Conservation (phyloP, 2,329 filamentous ascomycete genomes). For the Berkeleyomyces basicola region DNA sequence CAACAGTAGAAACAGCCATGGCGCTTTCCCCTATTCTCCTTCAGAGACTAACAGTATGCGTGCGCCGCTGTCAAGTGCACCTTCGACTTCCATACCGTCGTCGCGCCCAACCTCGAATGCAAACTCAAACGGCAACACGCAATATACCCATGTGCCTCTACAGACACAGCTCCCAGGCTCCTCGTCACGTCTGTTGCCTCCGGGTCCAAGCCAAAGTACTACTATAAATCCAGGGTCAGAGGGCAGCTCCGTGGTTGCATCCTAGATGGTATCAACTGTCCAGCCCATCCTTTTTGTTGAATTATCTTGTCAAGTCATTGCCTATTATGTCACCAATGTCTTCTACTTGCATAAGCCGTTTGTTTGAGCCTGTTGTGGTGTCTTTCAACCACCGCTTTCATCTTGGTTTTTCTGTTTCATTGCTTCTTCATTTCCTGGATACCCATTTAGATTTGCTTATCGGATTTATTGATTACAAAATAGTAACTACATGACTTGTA, state of each 20-base stretch:
- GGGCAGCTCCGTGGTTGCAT: not conserved
- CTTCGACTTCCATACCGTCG: not conserved
- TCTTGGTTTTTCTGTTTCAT: not conserved
- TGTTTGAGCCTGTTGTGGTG: not conserved
- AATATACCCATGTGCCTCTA: conserved; percentile 1
- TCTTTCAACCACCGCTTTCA: not conserved
- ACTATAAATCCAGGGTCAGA: not conserved
- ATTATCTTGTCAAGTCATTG: not conserved
- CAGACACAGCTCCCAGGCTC: not conserved
- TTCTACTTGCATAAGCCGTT: not conserved
- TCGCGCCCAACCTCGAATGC: not conserved
- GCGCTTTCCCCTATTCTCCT: not conserved
- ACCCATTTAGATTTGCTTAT: conserved; percentile 5
- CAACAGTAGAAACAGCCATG: not conserved
- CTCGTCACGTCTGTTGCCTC: not conserved
- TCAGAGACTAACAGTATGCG: not conserved
- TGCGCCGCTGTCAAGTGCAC: not conserved
- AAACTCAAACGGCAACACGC: not conserved
- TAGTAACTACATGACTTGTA: not conserved
- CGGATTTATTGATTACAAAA: not conserved
- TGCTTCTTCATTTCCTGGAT: conserved; percentile 2
- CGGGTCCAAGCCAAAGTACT: not conserved
- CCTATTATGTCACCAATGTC: no score
- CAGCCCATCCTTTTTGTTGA: not conserved
- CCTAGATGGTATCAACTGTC: not conserved